Evolutionary conservation across 2,329 filamentous ascomycete genomes (phyloP).

Genomic region (Cercospora nicotianae): DNA sequence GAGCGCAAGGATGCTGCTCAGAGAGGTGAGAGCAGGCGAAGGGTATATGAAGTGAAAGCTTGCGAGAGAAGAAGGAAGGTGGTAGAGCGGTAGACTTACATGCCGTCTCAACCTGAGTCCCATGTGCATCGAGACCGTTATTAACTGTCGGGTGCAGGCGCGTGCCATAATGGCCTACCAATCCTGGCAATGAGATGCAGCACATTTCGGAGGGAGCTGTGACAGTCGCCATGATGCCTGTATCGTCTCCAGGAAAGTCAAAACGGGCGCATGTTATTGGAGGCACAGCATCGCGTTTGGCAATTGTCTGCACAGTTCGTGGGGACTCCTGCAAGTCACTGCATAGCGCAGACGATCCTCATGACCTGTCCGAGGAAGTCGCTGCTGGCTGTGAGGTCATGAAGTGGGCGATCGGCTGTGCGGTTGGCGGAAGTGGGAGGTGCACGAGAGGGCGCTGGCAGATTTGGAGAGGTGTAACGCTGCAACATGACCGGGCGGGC

Average conservation of each 20-base stretch:
- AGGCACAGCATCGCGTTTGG: background rate
- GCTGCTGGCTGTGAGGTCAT: background rate
- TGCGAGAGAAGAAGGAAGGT: background rate
- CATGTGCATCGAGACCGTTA: background rate
- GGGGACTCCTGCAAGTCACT: conserved; percentile 1
- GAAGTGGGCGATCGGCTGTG: background rate
- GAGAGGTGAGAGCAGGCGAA: background rate
- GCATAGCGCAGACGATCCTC: conserved; percentile 13
- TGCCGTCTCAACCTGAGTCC: background rate
- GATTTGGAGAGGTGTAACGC: background rate
- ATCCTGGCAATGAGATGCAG: background rate
- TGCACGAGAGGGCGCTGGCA: background rate
- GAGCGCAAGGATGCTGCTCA: background rate
- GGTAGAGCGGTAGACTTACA: background rate
- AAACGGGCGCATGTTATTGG: background rate
- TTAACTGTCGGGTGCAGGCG: background rate
- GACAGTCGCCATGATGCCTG: background rate
- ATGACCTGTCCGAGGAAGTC: background rate
- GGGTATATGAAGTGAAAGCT: background rate
- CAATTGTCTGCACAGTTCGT: background rate
- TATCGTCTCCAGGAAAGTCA: background rate
- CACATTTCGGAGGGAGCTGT: background rate
- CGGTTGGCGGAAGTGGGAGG: background rate
- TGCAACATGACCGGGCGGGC: background rate
- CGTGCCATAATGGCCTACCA: background rate